These are phyloP conservation scores for Chlorella sp. DNA, from an alignment of 139 green algal genomes.

Conservation along the genomic window DNA sequence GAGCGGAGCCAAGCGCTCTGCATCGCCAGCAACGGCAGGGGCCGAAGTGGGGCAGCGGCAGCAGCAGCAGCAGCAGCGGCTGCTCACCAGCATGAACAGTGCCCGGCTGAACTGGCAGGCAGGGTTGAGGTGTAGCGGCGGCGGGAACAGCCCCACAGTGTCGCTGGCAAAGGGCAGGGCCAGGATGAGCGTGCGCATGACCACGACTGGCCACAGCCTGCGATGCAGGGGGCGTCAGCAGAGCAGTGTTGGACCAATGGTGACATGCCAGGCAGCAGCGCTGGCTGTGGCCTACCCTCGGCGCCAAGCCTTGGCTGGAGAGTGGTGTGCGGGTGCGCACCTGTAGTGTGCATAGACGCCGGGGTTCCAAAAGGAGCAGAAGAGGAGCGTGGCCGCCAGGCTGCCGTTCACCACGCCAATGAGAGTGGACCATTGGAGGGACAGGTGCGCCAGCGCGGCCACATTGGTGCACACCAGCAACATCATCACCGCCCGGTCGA, in stretches of 20 bases:
- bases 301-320: no score
- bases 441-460: neutral
- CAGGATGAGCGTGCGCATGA: neutral
- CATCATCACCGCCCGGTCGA: neutral
- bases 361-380: neutral
- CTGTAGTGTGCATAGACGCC: neutral
- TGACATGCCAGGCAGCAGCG: no score
- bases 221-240: no score
- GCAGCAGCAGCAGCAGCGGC: neutral
- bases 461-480: neutral
- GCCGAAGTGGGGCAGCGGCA: no score
- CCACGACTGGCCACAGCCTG: neutral
- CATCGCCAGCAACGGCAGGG: no score
- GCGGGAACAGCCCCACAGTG: neutral
- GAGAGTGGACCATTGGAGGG: neutral
- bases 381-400: neutral
- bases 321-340: no score
- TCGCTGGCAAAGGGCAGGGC: neutral
- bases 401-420: conserved; percentile 7
- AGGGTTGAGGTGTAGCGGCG: neutral
- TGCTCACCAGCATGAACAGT: neutral
- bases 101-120: neutral
- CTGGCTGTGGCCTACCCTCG: no score
- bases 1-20: no score
- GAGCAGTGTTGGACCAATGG: no score